Percentiles rank a stretch among this genome's conserved stretches.
These are phyloP conservation scores for Talaromyces pinophilus DNA, from an alignment of 2,329 filamentous ascomycete genomes.

Conservation along the genomic window DNA sequence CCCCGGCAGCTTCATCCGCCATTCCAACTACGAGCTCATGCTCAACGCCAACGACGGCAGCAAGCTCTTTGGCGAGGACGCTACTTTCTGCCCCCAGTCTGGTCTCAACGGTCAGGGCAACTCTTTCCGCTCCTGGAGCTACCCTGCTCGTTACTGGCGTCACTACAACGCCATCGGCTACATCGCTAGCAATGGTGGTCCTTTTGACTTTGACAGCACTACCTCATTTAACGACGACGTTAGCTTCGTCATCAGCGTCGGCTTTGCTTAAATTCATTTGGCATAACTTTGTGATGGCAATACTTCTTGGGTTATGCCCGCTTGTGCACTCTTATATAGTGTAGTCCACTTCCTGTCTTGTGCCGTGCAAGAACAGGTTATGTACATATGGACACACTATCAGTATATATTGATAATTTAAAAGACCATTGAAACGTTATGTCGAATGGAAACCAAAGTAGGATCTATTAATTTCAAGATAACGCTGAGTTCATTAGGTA, in stretches of 20 bases:
- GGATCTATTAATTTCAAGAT: neutral
- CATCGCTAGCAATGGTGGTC: constrained; percentile 57
- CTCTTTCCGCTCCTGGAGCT: constrained; percentile 60
- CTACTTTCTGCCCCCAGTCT: constrained; percentile 61
- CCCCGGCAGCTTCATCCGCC: constrained; percentile 60
- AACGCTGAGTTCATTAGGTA: neutral
- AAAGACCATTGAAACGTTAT: neutral
- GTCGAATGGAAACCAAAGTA: too few species aligned
- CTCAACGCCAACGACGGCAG: constrained; percentile 56
- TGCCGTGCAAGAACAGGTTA: neutral
- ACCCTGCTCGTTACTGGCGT: constrained; percentile 61
- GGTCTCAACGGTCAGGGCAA: constrained; percentile 55
- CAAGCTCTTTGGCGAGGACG: constrained; percentile 62
- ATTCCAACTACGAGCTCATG: constrained; percentile 55
- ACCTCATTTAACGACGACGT: constrained; percentile 57
- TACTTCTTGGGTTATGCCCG: neutral
- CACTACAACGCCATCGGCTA: constrained; percentile 55
- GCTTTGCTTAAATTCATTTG: constrained; percentile 44
- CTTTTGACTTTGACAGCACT: constrained; percentile 56
- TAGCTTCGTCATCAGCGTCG: constrained; percentile 51
- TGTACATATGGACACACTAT: neutral
- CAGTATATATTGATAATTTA: neutral
- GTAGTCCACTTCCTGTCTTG: neutral
- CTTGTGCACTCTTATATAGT: neutral
- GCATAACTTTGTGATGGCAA: neutral